Conservation (phyloP, 148 eudicot genomes). For the Arctostaphylos glauca region DNA sequence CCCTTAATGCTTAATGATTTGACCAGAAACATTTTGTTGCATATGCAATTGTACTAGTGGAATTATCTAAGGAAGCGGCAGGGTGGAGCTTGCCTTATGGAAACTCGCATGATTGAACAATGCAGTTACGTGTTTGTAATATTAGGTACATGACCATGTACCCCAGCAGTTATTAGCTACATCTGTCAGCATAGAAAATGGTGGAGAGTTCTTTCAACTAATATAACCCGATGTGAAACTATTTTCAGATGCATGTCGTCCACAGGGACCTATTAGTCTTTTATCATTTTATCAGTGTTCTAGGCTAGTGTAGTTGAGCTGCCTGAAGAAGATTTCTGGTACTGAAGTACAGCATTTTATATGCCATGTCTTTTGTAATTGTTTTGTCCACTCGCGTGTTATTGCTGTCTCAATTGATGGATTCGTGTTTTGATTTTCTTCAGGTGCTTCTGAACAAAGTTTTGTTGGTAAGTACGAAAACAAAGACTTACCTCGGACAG, state of each 20-base stretch:
- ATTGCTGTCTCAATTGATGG: background rate
- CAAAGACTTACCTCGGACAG: conserved; percentile 67
- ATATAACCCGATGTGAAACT: background rate
- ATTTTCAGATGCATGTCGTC: background rate
- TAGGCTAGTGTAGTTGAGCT: conserved; percentile 2
- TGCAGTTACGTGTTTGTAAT: background rate
- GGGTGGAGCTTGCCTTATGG: background rate
- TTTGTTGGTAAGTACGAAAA: conserved; percentile 77
- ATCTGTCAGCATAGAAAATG: background rate
- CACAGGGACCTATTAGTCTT: background rate
- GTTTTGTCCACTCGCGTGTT: background rate
- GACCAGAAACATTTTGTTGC: background rate
- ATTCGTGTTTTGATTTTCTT: conserved; percentile 11
- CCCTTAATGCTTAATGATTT: background rate
- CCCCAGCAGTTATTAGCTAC: background rate
- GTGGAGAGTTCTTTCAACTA: too few species aligned
- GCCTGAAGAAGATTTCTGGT: background rate
- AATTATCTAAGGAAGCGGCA: background rate
- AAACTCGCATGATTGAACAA: background rate
- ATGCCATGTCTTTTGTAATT: background rate
- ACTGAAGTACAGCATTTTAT: background rate
- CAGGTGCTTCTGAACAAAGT: conserved; percentile 90
- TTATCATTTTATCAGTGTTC: background rate
- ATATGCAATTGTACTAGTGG: background rate
- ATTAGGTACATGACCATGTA: background rate